A percentile compares a stretch with the other conserved stretches of the same genome.
These are phyloP conservation scores for Asparagopsis taxiformis DNA, from an alignment of 31 red algal genomes.

Conservation along the genomic window DNA sequence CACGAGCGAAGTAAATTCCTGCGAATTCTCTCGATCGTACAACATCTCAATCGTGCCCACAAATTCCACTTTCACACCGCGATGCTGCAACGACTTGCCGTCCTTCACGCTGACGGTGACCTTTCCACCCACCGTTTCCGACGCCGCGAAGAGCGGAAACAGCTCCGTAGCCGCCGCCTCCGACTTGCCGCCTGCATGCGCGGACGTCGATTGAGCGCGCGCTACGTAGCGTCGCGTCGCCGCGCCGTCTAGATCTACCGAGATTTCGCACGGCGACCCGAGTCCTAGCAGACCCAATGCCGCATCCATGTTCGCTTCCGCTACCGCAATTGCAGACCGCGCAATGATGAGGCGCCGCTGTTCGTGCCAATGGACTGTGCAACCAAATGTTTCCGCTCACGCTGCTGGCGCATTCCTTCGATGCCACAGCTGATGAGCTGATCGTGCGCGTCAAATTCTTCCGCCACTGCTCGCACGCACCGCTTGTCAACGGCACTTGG, in stretches of 20 bases:
- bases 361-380: too few relatives aligned
- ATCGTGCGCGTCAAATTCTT: too few relatives aligned
- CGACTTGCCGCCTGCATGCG: constrained; percentile 11
- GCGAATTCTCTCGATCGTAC: constrained; percentile 74
- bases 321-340: too few relatives aligned
- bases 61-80: constrained; percentile 85
- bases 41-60: constrained; percentile 92
- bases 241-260: constrained; percentile 36
- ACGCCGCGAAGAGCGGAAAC: constrained; percentile 74
- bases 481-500: too few relatives aligned
- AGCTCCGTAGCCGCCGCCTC: too few relatives aligned
- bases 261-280: constrained; percentile 64
- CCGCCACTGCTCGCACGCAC: too few relatives aligned
- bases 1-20: constrained; percentile 83
- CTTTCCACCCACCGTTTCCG: constrained; percentile 77
- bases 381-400: too few relatives aligned
- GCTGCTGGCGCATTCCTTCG: too few relatives aligned
- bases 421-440: too few relatives aligned
- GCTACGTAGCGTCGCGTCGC: constrained; percentile 31
- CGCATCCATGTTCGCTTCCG: constrained; percentile 66
- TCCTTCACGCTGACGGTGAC: constrained; percentile 64
- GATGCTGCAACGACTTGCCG: constrained; percentile 64
- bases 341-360: too few relatives aligned
- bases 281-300: constrained; percentile 76
- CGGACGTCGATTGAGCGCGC: neutral